These are phyloP conservation scores for Xerocomellus chrysenteron DNA, from an alignment of 768 basidiomycete species.

Conservation along the genomic window DNA sequence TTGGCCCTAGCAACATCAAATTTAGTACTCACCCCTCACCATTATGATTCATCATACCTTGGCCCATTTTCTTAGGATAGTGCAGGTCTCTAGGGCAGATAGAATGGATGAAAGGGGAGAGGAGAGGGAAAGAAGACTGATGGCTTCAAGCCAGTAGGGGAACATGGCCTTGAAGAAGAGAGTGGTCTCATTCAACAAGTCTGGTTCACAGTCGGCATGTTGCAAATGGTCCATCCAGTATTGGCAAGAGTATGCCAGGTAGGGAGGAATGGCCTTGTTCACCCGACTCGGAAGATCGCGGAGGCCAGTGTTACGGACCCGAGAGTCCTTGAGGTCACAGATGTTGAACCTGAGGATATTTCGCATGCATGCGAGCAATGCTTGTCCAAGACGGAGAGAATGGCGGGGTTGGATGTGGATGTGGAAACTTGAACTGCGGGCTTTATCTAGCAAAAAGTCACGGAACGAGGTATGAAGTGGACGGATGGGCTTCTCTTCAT, in stretches of 20 bases:
- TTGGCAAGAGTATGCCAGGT: not conserved
- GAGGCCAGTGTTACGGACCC: not conserved
- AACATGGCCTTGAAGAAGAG: not conserved
- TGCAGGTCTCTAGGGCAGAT: not conserved
- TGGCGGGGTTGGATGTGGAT: not conserved
- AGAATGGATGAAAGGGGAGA: not conserved
- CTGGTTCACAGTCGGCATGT: not conserved
- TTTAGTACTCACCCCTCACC: not conserved
- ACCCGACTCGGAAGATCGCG: not conserved
- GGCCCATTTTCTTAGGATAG: not conserved
- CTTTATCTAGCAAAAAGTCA: not conserved
- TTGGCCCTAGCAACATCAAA: not conserved
- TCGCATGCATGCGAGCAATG: not conserved
- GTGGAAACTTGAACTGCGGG: not conserved
- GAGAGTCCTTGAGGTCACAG: not conserved
- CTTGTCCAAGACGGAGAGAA: not conserved
- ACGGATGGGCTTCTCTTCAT: not conserved
- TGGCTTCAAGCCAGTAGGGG: slow-evolving; percentile 22
- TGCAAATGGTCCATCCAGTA: slow-evolving; percentile 3
- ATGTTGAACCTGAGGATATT: not conserved
- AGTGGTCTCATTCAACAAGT: not conserved
- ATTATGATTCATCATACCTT: not conserved
- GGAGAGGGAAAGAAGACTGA: slow-evolving; percentile 14
- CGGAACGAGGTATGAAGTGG: slow-evolving; percentile 1
- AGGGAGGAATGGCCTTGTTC: not conserved